These are phyloP conservation scores for Melaleuca quinquenervia DNA, from an alignment of 345 rosid genomes.

Conservation along the genomic window DNA sequence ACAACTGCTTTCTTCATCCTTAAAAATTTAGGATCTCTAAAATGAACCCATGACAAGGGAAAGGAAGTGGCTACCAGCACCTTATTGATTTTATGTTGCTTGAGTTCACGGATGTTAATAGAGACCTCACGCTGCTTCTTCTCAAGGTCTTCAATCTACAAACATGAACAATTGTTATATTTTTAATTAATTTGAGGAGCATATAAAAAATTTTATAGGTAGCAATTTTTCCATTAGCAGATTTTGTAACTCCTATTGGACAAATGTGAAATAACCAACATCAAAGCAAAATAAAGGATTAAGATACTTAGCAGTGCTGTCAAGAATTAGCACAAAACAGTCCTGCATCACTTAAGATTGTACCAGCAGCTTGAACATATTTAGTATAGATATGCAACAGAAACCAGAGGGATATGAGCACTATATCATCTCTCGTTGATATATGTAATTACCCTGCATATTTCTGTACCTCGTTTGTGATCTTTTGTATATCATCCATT, in stretches of 20 bases:
- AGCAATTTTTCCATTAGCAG: background rate
- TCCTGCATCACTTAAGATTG: background rate
- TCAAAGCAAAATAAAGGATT: background rate
- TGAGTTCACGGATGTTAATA: conserved; percentile 38
- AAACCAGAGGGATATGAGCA: background rate
- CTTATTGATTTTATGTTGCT: conserved; percentile 60
- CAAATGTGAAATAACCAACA: background rate
- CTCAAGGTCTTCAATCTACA: conserved; percentile 45
- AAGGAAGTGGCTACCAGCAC: conserved; percentile 24
- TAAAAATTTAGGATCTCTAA: background rate
- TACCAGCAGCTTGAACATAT: background rate
- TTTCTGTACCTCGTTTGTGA: conserved; percentile 50
- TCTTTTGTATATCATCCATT: conserved; percentile 33
- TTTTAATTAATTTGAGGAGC: background rate
- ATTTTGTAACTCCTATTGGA: background rate
- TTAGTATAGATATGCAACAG: background rate
- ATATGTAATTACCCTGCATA: background rate
- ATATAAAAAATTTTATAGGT: background rate
- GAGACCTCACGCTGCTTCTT: conserved; percentile 22
- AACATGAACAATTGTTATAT: conserved; percentile 4
- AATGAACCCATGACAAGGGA: background rate
- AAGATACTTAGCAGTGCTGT: background rate
- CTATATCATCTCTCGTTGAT: background rate
- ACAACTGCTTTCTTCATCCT: background rate
- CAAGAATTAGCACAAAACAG: background rate